Base-by-base conservation (phyloP, 176 grass and related monocot species). In the Oryza glumipatula region DNA sequence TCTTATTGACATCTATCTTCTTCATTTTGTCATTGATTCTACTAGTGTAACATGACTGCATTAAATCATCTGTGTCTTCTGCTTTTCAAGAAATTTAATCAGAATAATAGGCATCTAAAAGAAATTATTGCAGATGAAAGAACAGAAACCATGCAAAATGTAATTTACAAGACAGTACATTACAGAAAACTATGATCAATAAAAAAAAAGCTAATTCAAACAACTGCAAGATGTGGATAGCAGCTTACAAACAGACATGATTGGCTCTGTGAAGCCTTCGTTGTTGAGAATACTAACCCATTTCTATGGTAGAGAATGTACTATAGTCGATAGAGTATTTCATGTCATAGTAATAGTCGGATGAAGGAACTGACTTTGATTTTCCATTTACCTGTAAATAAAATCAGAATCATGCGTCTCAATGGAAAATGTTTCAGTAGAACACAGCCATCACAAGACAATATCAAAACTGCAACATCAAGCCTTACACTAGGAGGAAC, bases 271-370 rank as follows among this genome's bases (percentile, higher is more conserved):
- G 14, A 76, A 70, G 4, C 28, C 72, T 76, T 77, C 73, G 16
- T 76, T 43, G 48, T 78, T 76, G 26, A 85, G 68, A 88, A 41
- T 0, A 88, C 85, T 72, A 88, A 94, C 93, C 79, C 23, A 41
- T 83, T 89, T 86, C 73, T 21, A 93, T 79, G 54, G 81, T 91
- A 85, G 79, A 93, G 83, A 98, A 98, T 46, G 91, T 92, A 78
- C 80, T 91, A 51, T 98, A 98, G 65, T 98, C 89, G 54, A 76
- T 28, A 73, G 91, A 93, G 65, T 98, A 98, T 73, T 95, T 98
- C 96, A 95, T 95, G 87, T 98, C 87, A 82, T 95, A 98, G 85
- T 98, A 98, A 84, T 90, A 95, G 33, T 93, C 47, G 49, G 68
- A 83, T 49, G 86, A 92, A 84, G 93, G 75, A 88, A 87, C 43